These are phyloP conservation scores for Penicillium simplicissimum DNA, from an alignment of 495 filamentous ascomycete species.

Conservation along the genomic window DNA sequence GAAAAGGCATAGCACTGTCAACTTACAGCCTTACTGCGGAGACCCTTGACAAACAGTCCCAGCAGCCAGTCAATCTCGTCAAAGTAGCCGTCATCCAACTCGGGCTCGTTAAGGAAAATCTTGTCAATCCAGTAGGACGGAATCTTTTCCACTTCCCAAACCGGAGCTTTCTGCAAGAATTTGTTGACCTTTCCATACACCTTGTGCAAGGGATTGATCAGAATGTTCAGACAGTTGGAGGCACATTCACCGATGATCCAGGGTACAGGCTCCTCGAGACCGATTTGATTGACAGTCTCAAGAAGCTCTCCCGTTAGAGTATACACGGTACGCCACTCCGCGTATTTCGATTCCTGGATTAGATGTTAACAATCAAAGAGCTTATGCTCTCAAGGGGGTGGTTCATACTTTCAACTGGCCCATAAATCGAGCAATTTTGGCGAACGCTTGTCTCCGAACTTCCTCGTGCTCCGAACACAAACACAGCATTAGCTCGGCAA, in stretches of 20 bases:
- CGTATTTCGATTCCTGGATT: conserved; percentile 60
- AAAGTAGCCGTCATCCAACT: conserved; percentile 71
- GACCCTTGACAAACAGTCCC: conserved; percentile 68
- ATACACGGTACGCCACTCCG: conserved; percentile 73
- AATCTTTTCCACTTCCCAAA: conserved; percentile 71
- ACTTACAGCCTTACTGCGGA: conserved; percentile 57
- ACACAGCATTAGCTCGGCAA: conserved; percentile 67
- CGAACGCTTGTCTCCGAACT: conserved; percentile 74
- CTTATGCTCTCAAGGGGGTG: neutral
- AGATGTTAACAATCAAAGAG: neutral
- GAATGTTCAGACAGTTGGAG: conserved; percentile 62
- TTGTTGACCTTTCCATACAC: conserved; percentile 86
- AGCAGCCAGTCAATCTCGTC: conserved; percentile 81
- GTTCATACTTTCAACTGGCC: conserved; percentile 57
- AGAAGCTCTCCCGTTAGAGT: conserved; percentile 75
- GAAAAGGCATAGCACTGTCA: neutral
- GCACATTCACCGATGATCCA: conserved; percentile 75
- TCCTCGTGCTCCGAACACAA: conserved; percentile 71
- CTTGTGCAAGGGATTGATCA: conserved; percentile 75
- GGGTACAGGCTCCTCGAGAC: conserved; percentile 62
- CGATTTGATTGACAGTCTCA: conserved; percentile 62
- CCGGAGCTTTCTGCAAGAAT: conserved; percentile 73
- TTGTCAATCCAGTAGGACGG: conserved; percentile 72
- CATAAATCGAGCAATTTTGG: conserved; percentile 63
- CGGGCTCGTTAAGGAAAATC: conserved; percentile 68